Conservation (phyloP, 805 yeast genomes). For the Cyberlindnera suaveolens region DNA sequence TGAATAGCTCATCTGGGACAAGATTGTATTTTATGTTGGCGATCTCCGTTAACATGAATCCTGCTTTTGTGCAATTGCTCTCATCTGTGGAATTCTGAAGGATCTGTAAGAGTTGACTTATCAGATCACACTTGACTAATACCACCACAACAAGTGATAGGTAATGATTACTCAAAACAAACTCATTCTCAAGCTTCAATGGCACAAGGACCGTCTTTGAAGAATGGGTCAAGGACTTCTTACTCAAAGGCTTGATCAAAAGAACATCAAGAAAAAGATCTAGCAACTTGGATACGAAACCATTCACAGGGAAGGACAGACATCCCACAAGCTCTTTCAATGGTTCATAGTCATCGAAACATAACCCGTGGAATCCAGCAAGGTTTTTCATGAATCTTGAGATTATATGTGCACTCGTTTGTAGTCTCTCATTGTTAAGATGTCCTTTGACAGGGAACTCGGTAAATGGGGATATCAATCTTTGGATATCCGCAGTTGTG, state of each 20-base stretch:
- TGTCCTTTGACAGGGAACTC: conserved; percentile 47
- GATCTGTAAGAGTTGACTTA: conserved; percentile 38
- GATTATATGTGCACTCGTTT: conserved; percentile 53
- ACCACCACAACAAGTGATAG: conserved; percentile 53
- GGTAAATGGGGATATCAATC: conserved; percentile 64
- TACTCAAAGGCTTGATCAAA: conserved; percentile 46
- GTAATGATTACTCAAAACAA: conserved; percentile 51
- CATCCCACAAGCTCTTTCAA: conserved; percentile 55
- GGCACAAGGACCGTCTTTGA: conserved; percentile 20
- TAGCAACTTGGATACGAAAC: conserved; percentile 54
- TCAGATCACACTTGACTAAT: conserved; percentile 50
- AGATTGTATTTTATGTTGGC: conserved; percentile 45
- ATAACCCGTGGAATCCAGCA: conserved; percentile 67
- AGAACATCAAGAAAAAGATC: conserved; percentile 69
- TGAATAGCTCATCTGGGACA: conserved; percentile 41
- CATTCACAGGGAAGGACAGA: conserved; percentile 50
- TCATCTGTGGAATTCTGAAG: conserved; percentile 38
- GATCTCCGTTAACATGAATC: conserved; percentile 58
- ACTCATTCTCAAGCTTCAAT: conserved; percentile 35
- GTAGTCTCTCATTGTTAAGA: conserved; percentile 47
- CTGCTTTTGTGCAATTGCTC: conserved; percentile 50
- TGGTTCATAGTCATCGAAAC: conserved; percentile 48
- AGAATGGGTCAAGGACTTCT: conserved; percentile 6
- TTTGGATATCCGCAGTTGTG: conserved; percentile 54
- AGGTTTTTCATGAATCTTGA: conserved; percentile 60